Conservation (phyloP, 176 grass and related monocot genomes). For the Musa schizocarpa region DNA sequence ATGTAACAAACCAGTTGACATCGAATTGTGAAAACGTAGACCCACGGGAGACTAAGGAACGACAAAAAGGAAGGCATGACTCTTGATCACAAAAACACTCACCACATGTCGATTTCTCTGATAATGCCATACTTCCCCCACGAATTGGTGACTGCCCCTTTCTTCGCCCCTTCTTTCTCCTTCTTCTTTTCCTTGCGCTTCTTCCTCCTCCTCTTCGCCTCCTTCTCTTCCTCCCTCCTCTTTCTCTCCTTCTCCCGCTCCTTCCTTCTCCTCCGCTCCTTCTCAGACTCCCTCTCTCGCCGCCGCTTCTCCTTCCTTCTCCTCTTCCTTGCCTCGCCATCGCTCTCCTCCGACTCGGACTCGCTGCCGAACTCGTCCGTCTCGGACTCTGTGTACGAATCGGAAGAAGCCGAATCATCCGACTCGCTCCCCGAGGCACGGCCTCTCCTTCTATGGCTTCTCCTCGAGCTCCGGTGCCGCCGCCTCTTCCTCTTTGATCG, state of each 20-base stretch:
- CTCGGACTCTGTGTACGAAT: slow-evolving; percentile 40
- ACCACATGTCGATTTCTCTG: slow-evolving; percentile 91
- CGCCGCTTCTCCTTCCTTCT: slow-evolving; percentile 35
- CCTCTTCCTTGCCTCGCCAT: slow-evolving; percentile 45
- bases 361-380: slow-evolving; percentile 6
- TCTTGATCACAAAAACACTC: slow-evolving; percentile 19
- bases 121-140: slow-evolving; percentile 99
- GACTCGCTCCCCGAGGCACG: slow-evolving; percentile 32
- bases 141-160: slow-evolving; percentile 65
- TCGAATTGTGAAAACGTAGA: no score
- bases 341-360: slow-evolving; percentile 26
- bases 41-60: background rate
- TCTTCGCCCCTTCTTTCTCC: slow-evolving; percentile 57
- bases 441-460: slow-evolving; percentile 20
- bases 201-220: slow-evolving; percentile 12
- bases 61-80: background rate
- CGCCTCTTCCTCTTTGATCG: slow-evolving; percentile 53
- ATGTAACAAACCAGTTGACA: no score
- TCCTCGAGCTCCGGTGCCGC: slow-evolving; percentile 21
- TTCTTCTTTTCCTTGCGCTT: slow-evolving; percentile 38
- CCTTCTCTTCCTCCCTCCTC: slow-evolving; percentile 15
- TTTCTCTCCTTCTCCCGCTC: slow-evolving; percentile 27
- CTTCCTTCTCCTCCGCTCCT: slow-evolving; percentile 34
- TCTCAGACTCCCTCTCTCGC: slow-evolving; percentile 29
- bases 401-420: slow-evolving; percentile 54